A percentile compares a stretch with the other conserved stretches of the same genome.
Evolutionary conservation across 2,329 filamentous ascomycete genomes (phyloP).

Genomic region (Aspergillus pseudoglaucus): DNA sequence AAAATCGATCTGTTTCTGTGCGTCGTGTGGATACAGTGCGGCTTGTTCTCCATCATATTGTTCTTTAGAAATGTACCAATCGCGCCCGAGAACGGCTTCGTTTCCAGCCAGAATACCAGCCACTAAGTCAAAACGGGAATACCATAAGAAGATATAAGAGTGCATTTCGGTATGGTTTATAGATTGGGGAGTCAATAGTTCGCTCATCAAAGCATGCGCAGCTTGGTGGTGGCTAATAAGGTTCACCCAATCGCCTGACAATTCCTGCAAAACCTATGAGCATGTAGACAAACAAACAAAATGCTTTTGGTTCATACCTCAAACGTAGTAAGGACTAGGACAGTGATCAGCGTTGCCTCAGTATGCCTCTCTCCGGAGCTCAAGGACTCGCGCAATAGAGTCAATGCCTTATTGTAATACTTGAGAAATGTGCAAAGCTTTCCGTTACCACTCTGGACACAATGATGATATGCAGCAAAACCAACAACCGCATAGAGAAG

Average conservation of each 20-base stretch:
- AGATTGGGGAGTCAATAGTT: slow-evolving; percentile 69
- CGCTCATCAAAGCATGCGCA: slow-evolving; percentile 71
- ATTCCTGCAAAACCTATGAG: slow-evolving; percentile 57
- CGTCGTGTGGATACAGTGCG: slow-evolving; percentile 53
- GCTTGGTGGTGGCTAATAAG: slow-evolving; percentile 88
- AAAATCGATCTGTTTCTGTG: slow-evolving; percentile 62
- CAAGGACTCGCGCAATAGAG: slow-evolving; percentile 64
- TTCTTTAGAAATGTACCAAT: slow-evolving; percentile 68
- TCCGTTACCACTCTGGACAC: slow-evolving; percentile 62
- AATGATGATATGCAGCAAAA: slow-evolving; percentile 82
- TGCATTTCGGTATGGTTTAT: slow-evolving; percentile 65
- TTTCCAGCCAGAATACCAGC: slow-evolving; percentile 76
- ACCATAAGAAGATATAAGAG: slow-evolving; percentile 78
- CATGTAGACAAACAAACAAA: slow-evolving; percentile 2
- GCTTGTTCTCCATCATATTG: slow-evolving; percentile 58
- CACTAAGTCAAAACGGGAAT: slow-evolving; percentile 79
- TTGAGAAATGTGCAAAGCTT: slow-evolving; percentile 74
- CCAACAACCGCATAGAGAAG: slow-evolving; percentile 80
- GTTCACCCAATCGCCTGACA: slow-evolving; percentile 91
- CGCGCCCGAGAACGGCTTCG: slow-evolving; percentile 63
- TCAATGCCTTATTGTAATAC: slow-evolving; percentile 87
- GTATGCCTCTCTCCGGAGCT: slow-evolving; percentile 64
- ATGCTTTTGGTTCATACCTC: slow-evolving; percentile 56
- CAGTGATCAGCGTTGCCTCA: slow-evolving; percentile 72
- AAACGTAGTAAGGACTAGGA: slow-evolving; percentile 85